These are phyloP conservation scores for Cystobasidium tubakii DNA, from an alignment of 768 basidiomycete species.

Conservation along the genomic window DNA sequence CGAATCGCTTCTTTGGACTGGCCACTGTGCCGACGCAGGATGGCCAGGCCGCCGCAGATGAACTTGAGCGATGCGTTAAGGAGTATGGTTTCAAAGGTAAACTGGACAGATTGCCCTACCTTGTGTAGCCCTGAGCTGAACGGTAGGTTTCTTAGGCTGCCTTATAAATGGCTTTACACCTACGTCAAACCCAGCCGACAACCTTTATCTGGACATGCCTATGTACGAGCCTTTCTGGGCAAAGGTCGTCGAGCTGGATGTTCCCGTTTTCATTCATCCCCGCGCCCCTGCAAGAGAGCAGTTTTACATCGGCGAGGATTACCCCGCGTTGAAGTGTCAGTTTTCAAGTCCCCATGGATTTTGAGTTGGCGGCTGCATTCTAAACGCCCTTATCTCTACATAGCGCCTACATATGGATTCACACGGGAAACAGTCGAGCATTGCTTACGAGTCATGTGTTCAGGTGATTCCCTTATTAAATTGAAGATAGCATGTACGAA, in stretches of 20 bases:
- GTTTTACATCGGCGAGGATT: not conserved
- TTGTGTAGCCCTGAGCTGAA: no score
- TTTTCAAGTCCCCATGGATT: not conserved
- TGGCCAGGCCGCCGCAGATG: not conserved
- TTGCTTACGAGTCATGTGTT: conserved; percentile 9
- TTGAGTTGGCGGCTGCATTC: not conserved
- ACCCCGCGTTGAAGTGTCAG: not conserved
- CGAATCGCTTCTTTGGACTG: conserved; percentile 4
- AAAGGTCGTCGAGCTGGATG: conserved; percentile 5
- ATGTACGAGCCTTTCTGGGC: conserved; percentile 3
- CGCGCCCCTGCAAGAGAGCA: not conserved
- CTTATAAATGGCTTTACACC: conserved; percentile 10
- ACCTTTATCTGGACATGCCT: conserved; percentile 2
- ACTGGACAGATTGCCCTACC: not conserved
- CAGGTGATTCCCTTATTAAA: not conserved
- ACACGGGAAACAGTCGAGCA: conserved; percentile 6
- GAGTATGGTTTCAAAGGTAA: conserved; percentile 7
- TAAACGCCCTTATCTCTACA: not conserved
- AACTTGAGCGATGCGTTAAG: conserved; percentile 8
- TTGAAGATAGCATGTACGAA: no score
- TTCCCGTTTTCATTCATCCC: conserved; percentile 9
- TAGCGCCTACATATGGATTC: not conserved
- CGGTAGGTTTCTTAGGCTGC: no score
- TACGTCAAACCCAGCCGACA: not conserved
- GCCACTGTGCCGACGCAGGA: conserved; percentile 2